These are phyloP conservation scores for Penicillium aurantiogriseum DNA, from an alignment of 2,329 filamentous ascomycete species.

Conservation along the genomic window DNA sequence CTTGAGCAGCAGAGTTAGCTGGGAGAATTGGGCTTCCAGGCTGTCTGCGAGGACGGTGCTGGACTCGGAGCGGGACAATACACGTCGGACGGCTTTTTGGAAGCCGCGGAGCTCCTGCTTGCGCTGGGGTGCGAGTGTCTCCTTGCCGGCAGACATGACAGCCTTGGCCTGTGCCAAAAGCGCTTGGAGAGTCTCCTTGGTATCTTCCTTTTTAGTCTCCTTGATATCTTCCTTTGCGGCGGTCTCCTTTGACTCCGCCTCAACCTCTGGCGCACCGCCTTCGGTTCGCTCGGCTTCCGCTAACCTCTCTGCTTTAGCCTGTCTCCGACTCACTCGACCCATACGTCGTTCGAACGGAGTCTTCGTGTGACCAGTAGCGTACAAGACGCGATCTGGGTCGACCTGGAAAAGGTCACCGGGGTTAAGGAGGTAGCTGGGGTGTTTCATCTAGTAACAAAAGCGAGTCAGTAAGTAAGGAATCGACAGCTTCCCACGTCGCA, in stretches of 20 bases:
- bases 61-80: conserved; percentile 56
- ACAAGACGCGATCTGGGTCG: conserved; percentile 82
- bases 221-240: conserved; percentile 38
- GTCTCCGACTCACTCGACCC: conserved; percentile 29
- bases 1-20: conserved; percentile 50
- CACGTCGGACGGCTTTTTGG: conserved; percentile 61
- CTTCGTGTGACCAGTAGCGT: conserved; percentile 76
- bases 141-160: conserved; percentile 56
- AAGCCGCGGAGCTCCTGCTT: conserved; percentile 77
- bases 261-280: conserved; percentile 22
- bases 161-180: conserved; percentile 59
- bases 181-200: conserved; percentile 51
- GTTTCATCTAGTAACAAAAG: conserved; percentile 66
- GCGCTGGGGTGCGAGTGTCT: conserved; percentile 62
- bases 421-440: conserved; percentile 90
- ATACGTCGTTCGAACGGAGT: conserved; percentile 43
- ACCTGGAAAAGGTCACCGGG: conserved; percentile 99
- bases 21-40: conserved; percentile 56
- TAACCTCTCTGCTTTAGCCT: conserved; percentile 28
- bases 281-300: conserved; percentile 23
- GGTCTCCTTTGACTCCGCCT: conserved; percentile 26
- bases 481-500: background rate
- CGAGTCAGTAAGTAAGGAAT: background rate
- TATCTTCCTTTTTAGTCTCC: conserved; percentile 50
- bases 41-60: conserved; percentile 46